phyloP scores from a whole-genome alignment of 2,329 filamentous ascomycete genomes.

The Fusarium humuli region DNA sequence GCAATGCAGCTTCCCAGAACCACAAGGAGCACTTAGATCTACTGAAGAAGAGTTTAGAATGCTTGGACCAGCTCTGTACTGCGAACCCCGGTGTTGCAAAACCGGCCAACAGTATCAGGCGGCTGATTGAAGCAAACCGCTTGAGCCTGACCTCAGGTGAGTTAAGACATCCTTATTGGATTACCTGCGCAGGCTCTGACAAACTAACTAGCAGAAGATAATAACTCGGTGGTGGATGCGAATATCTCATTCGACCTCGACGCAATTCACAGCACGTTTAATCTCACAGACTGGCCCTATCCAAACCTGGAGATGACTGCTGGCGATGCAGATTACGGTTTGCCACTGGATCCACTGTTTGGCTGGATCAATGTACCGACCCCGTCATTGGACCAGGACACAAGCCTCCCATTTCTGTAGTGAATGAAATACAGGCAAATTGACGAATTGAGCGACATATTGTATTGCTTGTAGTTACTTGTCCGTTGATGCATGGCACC shows the following conservation, averaged over 20 bases:
- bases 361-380: conserved; percentile 19
- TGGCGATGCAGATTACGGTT: not conserved
- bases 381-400: not conserved
- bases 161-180: accelerated
- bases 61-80: conserved; percentile 6
- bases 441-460: not conserved
- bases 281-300: not conserved
- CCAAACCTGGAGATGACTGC: not conserved
- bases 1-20: conserved; percentile 1
- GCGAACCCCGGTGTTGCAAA: conserved; percentile 11
- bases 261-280: not conserved
- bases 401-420: not conserved
- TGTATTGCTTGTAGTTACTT: not conserved
- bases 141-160: not conserved
- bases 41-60: not conserved
- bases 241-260: not conserved
- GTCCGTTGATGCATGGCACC: not conserved
- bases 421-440: not conserved
- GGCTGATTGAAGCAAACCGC: not conserved
- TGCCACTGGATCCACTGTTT: conserved; percentile 10
- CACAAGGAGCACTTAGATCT: not conserved
- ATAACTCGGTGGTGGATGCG: accelerated
- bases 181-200: not conserved
- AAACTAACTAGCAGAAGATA: not conserved
- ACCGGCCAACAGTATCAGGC: conserved; percentile 5